Base-by-base conservation (phyloP, 192 early-diverging fungal genomes). In the Backusella morwellensis region DNA sequence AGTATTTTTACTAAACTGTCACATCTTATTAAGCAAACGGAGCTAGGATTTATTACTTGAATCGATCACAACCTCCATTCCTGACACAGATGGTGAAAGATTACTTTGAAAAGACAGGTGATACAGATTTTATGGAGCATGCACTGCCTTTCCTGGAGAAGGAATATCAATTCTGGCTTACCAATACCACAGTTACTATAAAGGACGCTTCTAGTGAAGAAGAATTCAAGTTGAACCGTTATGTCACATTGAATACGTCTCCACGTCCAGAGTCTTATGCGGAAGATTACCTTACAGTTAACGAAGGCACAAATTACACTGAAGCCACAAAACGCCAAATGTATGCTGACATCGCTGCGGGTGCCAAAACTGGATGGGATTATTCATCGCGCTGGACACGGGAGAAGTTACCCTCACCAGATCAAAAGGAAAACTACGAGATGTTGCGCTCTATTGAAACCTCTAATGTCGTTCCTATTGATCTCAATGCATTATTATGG, bases 361-460 rank as follows among this genome's bases (percentile, higher is more conserved):
- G 87, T 21, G 92, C 93, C 4, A 92, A 94, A 78, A 86, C 88
- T 12, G 93, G 93, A 1, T 91, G 91, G 90, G 93, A 94, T 83
- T 94, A 87, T 75, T 84, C 86, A 9, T 86, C 88, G 6, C 80
- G 93, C 6, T 94, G 93, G 93, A 77, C 86, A 3, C 79, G 75
- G 2, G 63, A 78, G 35, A 75, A 84, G 3, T 26, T 73, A 12
- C 77, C 73, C 32, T 38, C 59, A 5, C 41, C 68, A 23, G 78
- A 74, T 41, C 47, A 80, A 67, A 23, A 40, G 12, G 70, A 72
- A 50, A 72, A 19, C 29, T 72, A 50, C 15, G 70, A 72, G 34
- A 72, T 91, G 19, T 80, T 94, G 38, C 81, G 83, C 3, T 77
- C 80, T 1, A 85, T 94, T 21, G 80, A 85, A 59, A 92, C 92